Conservation (phyloP, 164 flowering plant genomes). For the Stephania japonica region DNA sequence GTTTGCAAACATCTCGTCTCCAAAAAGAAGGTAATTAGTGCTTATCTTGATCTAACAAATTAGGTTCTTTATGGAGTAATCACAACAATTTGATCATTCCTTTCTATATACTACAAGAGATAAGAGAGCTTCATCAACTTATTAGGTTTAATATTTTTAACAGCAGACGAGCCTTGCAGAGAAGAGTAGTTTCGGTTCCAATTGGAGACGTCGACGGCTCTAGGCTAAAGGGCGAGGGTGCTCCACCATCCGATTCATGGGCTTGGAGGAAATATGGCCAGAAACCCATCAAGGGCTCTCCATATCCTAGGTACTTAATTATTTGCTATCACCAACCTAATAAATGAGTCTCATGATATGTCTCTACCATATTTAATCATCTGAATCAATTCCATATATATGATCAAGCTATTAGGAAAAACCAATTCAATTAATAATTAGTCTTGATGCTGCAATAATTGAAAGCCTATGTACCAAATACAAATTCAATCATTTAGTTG, state of each 20-base stretch:
- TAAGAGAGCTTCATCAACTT: neutral
- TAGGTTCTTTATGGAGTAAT: neutral
- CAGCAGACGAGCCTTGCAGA: slow-evolving; percentile 54
- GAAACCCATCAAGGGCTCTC: slow-evolving; percentile 92
- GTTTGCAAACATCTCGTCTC: slow-evolving; percentile 34
- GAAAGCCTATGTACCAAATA: too few relatives aligned
- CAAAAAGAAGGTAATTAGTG: slow-evolving; percentile 44
- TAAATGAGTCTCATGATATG: too few relatives aligned
- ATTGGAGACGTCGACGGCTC: slow-evolving; percentile 59
- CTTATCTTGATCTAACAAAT: neutral
- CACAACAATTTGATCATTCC: neutral
- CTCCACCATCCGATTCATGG: slow-evolving; percentile 87
- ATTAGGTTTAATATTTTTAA: neutral
- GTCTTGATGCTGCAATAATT: too few relatives aligned
- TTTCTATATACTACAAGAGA: neutral
- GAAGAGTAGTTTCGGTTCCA: slow-evolving; percentile 70
- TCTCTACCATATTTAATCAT: too few relatives aligned
- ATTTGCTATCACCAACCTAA: neutral
- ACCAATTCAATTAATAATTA: too few relatives aligned
- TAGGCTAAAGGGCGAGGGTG: slow-evolving; percentile 48
- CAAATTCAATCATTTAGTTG: too few relatives aligned
- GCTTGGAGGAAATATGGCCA: slow-evolving; percentile 96
- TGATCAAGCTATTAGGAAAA: too few relatives aligned
- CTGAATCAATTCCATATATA: too few relatives aligned
- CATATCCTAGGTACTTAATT: slow-evolving; percentile 56